phyloP scores from a whole-genome alignment of 495 filamentous ascomycete species.

The Rostrohypoxylon terebratum region DNA sequence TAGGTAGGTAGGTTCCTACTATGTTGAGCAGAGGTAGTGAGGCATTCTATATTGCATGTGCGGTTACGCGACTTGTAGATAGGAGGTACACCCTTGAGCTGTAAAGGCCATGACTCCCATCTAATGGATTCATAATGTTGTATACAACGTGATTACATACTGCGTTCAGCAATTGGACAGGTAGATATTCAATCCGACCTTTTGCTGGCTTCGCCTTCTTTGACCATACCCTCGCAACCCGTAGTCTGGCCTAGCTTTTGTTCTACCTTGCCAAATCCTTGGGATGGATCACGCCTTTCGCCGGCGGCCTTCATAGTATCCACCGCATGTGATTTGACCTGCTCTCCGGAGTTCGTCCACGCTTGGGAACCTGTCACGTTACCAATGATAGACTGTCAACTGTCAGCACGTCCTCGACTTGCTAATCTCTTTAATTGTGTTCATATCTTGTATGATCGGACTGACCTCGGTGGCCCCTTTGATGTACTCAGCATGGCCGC shows the following conservation, averaged over 20 bases:
- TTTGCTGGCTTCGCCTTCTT: constrained; percentile 58
- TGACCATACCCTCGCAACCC: constrained; percentile 61
- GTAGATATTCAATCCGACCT: constrained; percentile 29
- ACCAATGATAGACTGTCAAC: constrained; percentile 54
- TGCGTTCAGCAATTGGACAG: neutral
- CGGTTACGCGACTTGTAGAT: no score
- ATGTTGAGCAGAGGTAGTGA: no score
- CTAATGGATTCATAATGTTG: neutral
- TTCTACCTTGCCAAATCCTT: constrained; percentile 59
- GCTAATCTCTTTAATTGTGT: neutral
- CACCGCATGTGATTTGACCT: constrained; percentile 59
- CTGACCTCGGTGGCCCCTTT: constrained; percentile 62
- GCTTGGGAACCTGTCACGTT: constrained; percentile 57
- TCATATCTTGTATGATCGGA: neutral
- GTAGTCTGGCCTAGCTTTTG: constrained; percentile 57
- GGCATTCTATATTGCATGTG: no score
- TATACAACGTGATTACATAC: neutral
- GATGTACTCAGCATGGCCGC: constrained; percentile 60
- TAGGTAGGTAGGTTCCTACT: no score
- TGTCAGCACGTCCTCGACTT: constrained; percentile 7
- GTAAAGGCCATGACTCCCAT: neutral
- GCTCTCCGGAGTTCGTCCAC: constrained; percentile 59
- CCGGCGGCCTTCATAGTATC: constrained; percentile 56
- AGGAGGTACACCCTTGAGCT: no score
- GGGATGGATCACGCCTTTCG: constrained; percentile 54